These are phyloP conservation scores for Penicillium bialowiezense DNA, from an alignment of 495 filamentous ascomycete species.

Conservation along the genomic window DNA sequence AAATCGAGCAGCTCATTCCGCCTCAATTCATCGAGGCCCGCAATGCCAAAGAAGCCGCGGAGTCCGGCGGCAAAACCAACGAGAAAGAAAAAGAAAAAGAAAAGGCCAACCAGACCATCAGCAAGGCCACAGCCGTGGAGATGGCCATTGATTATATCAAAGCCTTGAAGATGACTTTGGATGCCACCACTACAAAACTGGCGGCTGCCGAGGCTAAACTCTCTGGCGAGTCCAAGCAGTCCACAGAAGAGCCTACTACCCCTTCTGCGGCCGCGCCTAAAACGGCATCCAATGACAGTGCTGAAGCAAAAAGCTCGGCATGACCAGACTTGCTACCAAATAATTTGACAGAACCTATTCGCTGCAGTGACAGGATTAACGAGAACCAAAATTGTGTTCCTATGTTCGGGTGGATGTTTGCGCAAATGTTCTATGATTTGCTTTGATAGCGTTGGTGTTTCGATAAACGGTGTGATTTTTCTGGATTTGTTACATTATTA, in stretches of 20 bases:
- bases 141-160: conserved; percentile 95
- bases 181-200: conserved; percentile 62
- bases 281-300: no score
- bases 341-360: no score
- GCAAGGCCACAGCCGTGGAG: conserved; percentile 95
- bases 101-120: conserved; percentile 57
- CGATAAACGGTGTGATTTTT: not conserved
- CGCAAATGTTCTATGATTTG: conserved; percentile 4
- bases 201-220: conserved; percentile 56
- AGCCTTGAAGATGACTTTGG: conserved; percentile 70
- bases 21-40: conserved; percentile 39
- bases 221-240: not conserved
- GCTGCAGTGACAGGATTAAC: no score
- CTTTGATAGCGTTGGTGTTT: conserved; percentile 19
- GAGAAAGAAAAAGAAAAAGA: conserved; percentile 48
- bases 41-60: conserved; percentile 31
- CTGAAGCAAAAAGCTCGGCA: not conserved
- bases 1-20: conserved; percentile 83
- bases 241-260: not conserved
- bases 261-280: no score
- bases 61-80: conserved; percentile 27
- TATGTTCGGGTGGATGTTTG: not conserved
- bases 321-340: not conserved
- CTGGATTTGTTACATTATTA: not conserved
- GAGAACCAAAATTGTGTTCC: not conserved